Conservation (phyloP, 106 monocot genomes). For the Dendrobium nobile region DNA sequence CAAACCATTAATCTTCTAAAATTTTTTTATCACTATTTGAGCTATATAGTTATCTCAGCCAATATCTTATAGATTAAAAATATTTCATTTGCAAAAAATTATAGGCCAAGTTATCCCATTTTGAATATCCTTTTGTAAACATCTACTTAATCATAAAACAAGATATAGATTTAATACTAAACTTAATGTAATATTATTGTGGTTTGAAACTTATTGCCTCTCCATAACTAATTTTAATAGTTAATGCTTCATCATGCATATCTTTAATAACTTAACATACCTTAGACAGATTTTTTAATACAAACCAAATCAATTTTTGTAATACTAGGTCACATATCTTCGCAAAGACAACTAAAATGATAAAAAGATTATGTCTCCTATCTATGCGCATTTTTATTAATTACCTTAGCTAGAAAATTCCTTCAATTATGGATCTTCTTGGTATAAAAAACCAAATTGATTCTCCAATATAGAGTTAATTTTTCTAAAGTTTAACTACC, state of each 20-base stretch:
- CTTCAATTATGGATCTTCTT: not conserved
- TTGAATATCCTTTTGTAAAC: no score
- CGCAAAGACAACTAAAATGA: not conserved
- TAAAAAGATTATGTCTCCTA: not conserved
- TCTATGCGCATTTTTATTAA: no score
- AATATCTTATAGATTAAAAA: not conserved
- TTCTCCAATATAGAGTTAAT: not conserved
- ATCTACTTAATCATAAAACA: no score
- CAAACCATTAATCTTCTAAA: not conserved
- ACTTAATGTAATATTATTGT: no score
- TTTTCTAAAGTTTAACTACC: not conserved
- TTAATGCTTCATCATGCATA: no score
- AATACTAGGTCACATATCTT: not conserved
- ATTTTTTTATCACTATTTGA: not conserved
- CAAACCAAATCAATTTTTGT: not conserved
- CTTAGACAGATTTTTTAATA: not conserved
- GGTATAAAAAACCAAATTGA: not conserved
- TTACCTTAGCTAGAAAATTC: no score
- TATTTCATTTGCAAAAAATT: not conserved
- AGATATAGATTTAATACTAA: no score
- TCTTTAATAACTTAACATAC: not conserved
- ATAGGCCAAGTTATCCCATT: not conserved
- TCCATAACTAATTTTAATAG: no score
- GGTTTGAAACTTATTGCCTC: no score
- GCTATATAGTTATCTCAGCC: not conserved